Conservation (phyloP, 306 rosid species). For the Rosa chinensis region DNA sequence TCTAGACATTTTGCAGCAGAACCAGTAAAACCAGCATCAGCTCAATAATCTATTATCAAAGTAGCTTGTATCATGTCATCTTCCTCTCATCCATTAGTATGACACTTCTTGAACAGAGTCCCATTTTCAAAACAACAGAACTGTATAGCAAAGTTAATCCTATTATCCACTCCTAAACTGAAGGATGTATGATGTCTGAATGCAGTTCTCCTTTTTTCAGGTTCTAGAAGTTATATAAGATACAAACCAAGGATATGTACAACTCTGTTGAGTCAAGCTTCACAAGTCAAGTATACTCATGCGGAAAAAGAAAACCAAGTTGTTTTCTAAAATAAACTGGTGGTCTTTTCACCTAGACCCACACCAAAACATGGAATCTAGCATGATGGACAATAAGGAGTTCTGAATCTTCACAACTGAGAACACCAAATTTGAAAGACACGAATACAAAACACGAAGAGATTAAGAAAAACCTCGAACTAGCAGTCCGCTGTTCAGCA, state of each 20-base stretch:
- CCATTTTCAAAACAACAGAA: background rate
- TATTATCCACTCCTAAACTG: background rate
- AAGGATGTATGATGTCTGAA: background rate
- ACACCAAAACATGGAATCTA: constrained; percentile 4
- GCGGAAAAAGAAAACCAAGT: background rate
- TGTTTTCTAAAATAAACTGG: background rate
- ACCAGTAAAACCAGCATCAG: background rate
- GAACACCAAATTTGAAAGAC: constrained; percentile 18
- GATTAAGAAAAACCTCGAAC: constrained; percentile 81
- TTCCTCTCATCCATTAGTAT: background rate
- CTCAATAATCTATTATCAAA: background rate
- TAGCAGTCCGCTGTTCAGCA: constrained; percentile 98
- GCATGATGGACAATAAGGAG: background rate
- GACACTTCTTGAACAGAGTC: constrained; percentile 2
- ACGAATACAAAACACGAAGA: constrained; percentile 30
- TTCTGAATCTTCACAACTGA: background rate
- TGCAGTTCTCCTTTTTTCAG: background rate
- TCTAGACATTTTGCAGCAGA: background rate
- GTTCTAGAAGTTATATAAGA: background rate
- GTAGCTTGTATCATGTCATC: background rate
- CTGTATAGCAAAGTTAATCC: background rate
- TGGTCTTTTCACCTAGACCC: background rate
- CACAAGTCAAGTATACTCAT: background rate
- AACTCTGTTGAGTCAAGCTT: constrained; percentile 8
- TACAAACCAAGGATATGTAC: background rate